Percentiles rank a stretch among this genome's conserved stretches.
phyloP scores from a whole-genome alignment of 768 basidiomycete genomes.

The Panaeolus papilionaceus region DNA sequence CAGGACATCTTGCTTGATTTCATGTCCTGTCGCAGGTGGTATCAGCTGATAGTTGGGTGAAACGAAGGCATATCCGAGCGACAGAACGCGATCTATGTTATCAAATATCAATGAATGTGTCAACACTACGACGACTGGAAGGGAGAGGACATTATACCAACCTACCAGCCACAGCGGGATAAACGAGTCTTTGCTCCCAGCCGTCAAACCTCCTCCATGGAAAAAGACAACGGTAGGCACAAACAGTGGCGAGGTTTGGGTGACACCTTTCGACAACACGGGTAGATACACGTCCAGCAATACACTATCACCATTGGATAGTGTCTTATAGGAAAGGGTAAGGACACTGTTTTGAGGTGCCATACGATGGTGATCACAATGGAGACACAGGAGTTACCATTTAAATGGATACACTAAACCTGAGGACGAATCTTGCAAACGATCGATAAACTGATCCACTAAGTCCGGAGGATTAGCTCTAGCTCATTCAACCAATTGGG shows the following conservation, averaged over 20 bases:
- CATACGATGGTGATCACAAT: neutral
- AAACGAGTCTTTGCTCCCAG: conserved; percentile 65
- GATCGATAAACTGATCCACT: neutral
- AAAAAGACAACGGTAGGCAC: conserved; percentile 50
- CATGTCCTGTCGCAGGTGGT: conserved; percentile 58
- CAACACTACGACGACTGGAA: neutral
- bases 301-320: neutral
- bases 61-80: conserved; percentile 59
- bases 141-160: conserved; percentile 32
- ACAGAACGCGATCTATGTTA: conserved; percentile 49
- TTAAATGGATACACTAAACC: no score
- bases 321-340: neutral
- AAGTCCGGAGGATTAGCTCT: neutral
- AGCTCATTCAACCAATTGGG: neutral
- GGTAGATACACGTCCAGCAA: neutral
- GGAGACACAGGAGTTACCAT: neutral
- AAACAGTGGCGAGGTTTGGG: neutral
- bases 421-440: no score
- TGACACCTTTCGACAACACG: neutral
- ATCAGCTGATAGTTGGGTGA: conserved; percentile 70
- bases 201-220: conserved; percentile 64
- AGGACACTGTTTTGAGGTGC: neutral
- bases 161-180: conserved; percentile 69
- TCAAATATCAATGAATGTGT: neutral
- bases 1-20: conserved; percentile 63